Base-by-base conservation (phyloP, 306 rosid genomes). In the Vigna reflexopilosa region DNA sequence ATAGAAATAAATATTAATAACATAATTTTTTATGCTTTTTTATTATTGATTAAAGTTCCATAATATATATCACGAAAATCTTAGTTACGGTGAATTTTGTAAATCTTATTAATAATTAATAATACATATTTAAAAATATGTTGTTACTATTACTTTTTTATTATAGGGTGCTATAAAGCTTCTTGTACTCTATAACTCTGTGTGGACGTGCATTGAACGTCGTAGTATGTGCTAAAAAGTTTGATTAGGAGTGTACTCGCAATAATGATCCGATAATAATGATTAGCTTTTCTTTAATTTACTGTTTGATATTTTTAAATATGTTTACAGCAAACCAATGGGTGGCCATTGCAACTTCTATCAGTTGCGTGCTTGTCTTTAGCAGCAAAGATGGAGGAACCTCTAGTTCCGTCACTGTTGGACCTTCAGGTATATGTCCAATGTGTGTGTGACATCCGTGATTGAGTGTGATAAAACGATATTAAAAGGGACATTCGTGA, bases 331-430 rank as follows among this genome's bases (percentile, higher is more conserved):
- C 87, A 84, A 84, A 57, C 90, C 77, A 81, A 44, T 73, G 99
- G 97, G 69, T 96, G 99, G 99, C 94, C 94, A 47, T 70, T 87
- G 91, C 99, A 96, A 84, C 97, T 93, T 70, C 81, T 96, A 66
- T 85, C 97, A 57, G 96, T 91, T 81, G 91, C 99, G 76, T 96
- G 98, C 79, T 85, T 96, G 87, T 96, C 99, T 17, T 82, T 96
- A 73, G 99, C 99, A 20, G 99, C 98, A 15, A 96, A 96, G 83
- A 93, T 96, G 99, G 99, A 96, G 90, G 99, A 96, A 85, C 91
- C 88, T 78, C 80, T 93, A 9, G 97, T 93, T 88, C 99, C 99
- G 15, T 80, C 98, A 54, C 88, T 93, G 62, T 77, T 93, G 89
- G 98, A 90, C 86, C 86, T 96, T 81, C 99, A 96, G 99, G 99